Evolutionary conservation across 768 basidiomycete species (phyloP).

Genomic region (Lyophyllum decastes): DNA sequence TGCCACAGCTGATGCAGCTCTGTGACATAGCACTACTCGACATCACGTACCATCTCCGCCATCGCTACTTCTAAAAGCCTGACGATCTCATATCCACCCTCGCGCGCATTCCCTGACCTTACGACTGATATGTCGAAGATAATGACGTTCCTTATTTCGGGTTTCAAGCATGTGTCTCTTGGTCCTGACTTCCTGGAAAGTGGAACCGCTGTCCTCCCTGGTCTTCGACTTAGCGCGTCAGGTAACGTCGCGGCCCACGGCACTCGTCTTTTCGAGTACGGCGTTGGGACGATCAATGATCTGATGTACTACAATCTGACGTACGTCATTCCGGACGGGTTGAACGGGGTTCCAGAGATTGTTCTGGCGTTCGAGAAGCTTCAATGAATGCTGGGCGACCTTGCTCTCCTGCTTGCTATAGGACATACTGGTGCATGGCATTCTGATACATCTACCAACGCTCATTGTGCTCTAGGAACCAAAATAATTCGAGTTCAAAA

Average conservation of each 20-base stretch:
- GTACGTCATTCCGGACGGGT: constrained; percentile 16
- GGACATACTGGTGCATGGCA: no score
- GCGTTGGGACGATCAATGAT: constrained; percentile 21
- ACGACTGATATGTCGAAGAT: constrained; percentile 14
- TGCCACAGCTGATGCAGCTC: background rate
- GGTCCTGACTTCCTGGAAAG: constrained; percentile 19
- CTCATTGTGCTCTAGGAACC: no score
- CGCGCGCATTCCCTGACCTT: constrained; percentile 23
- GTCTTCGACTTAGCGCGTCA: constrained; percentile 19
- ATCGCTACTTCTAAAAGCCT: constrained; percentile 19
- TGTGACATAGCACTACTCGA: constrained; percentile 22
- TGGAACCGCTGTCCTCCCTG: constrained; percentile 22
- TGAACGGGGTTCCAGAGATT: constrained; percentile 16
- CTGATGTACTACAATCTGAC: constrained; percentile 30
- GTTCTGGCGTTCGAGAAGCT: constrained; percentile 19
- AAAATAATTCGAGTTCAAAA: no score
- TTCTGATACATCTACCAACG: no score
- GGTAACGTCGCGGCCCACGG: constrained; percentile 22
- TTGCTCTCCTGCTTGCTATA: no score
- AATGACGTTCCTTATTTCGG: constrained; percentile 29
- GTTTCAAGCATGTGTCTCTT: constrained; percentile 19
- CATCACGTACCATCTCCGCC: constrained; percentile 25
- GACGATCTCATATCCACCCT: constrained; percentile 27
- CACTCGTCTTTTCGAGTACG: constrained; percentile 20
- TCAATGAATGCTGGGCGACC: background rate